Conservation (phyloP, 805 yeast genomes). For the Lipomyces yamadae region DNA sequence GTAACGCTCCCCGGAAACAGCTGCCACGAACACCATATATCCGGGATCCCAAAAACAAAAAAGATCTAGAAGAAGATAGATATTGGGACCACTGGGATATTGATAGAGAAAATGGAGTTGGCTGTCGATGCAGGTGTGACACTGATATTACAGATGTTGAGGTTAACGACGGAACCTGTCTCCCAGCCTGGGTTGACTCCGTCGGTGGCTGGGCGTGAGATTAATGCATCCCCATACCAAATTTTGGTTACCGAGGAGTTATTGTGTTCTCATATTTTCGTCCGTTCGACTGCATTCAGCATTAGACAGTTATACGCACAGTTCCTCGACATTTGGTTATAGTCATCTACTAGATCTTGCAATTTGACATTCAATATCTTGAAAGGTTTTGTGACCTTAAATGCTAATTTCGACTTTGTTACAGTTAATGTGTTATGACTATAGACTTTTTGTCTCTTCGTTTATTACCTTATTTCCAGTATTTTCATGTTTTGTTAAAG, state of each 20-base stretch:
- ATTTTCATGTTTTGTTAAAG: not conserved
- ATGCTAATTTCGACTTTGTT: not conserved
- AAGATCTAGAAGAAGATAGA: conserved; percentile 46
- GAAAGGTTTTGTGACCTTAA: not conserved
- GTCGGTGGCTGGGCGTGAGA: conserved; percentile 43
- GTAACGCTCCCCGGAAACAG: conserved; percentile 61
- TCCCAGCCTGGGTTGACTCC: conserved; percentile 45
- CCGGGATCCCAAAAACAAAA: conserved; percentile 46
- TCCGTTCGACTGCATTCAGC: not conserved
- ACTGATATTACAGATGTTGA: conserved; percentile 46
- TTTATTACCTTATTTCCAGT: not conserved
- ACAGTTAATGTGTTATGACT: not conserved
- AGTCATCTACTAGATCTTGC: not conserved
- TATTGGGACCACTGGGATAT: conserved; percentile 50
- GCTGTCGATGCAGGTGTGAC: conserved; percentile 89
- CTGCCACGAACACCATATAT: conserved; percentile 46
- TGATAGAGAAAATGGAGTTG: conserved; percentile 58
- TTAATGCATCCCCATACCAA: not conserved
- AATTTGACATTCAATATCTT: not conserved
- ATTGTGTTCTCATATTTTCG: not conserved
- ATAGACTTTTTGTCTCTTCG: not conserved
- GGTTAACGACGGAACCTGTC: conserved; percentile 45
- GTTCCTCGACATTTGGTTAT: not conserved
- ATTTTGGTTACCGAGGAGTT: not conserved
- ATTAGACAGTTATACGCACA: not conserved